Evolutionary conservation across 1,284 basidiomycete genomes (phyloP).

Genomic region (Trametes hirsuta): DNA sequence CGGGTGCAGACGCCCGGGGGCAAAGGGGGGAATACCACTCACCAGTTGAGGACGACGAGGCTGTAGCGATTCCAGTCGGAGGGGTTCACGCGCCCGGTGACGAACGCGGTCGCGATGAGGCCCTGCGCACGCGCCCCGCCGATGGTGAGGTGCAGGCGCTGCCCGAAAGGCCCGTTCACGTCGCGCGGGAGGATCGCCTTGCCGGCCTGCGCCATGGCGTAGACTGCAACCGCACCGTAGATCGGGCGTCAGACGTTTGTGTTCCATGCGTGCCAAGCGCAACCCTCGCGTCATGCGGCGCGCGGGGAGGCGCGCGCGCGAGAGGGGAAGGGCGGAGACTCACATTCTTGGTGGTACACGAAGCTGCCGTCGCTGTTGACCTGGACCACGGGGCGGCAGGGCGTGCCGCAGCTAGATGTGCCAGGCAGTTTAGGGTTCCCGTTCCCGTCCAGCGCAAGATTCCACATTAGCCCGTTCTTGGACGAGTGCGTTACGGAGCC

Average conservation of each 20-base stretch:
- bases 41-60: conserved; percentile 66
- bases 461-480: conserved; percentile 71
- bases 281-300: not conserved
- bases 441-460: conserved; percentile 62
- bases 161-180: conserved; percentile 63
- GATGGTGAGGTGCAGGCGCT: conserved; percentile 66
- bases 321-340: conserved; percentile 24
- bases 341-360: conserved; percentile 73
- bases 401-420: conserved; percentile 60
- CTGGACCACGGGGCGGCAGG: conserved; percentile 67
- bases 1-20: conserved; percentile 10
- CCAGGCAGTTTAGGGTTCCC: conserved; percentile 69
- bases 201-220: conserved; percentile 72
- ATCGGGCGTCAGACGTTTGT: too few relatives aligned
- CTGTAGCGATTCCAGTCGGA: conserved; percentile 65
- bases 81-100: conserved; percentile 57
- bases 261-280: too few relatives aligned
- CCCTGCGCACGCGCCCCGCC: conserved; percentile 58
- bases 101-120: conserved; percentile 63
- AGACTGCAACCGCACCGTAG: conserved; percentile 45
- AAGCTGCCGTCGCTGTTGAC: conserved; percentile 66
- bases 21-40: not conserved
- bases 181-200: conserved; percentile 73
- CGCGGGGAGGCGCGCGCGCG: not conserved
- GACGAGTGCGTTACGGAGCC: conserved; percentile 51